A percentile compares a stretch with the other conserved stretches of the same genome.
phyloP scores from a whole-genome alignment of 371 early-diverging fungal genomes.

The Furculomyces boomerangus region DNA sequence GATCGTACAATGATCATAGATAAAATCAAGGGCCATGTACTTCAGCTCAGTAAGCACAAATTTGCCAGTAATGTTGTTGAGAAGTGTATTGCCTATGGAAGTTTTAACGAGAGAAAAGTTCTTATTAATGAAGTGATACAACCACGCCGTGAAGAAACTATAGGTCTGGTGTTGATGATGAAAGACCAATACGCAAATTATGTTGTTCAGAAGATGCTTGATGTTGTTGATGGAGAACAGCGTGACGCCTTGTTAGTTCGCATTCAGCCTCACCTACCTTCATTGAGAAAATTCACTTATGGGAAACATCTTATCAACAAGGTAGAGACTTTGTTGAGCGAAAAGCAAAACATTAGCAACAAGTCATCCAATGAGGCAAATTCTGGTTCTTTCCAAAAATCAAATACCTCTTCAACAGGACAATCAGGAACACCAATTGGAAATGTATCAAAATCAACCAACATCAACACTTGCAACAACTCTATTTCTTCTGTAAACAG shows the following conservation, averaged over 20 bases:
- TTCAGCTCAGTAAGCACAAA: slow-evolving; percentile 90
- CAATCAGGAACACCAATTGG: too few species aligned
- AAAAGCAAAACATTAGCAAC: neutral
- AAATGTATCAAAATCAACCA: too few species aligned
- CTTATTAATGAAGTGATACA: slow-evolving; percentile 81
- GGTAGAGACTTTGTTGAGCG: slow-evolving; percentile 20
- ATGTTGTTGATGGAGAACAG: slow-evolving; percentile 82
- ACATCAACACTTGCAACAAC: neutral
- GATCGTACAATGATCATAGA: slow-evolving; percentile 74
- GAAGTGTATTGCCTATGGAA: slow-evolving; percentile 74
- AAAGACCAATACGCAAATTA: slow-evolving; percentile 99
- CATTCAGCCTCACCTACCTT: slow-evolving; percentile 78
- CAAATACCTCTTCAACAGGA: too few species aligned
- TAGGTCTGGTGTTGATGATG: slow-evolving; percentile 85
- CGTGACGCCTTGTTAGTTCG: slow-evolving; percentile 63
- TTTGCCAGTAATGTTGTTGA: slow-evolving; percentile 99
- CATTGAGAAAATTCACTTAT: slow-evolving; percentile 88
- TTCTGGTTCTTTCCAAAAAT: too few species aligned
- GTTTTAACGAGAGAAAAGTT: slow-evolving; percentile 42
- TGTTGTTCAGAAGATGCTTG: slow-evolving; percentile 99
- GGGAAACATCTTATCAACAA: slow-evolving; percentile 86
- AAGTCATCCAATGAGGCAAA: too few species aligned
- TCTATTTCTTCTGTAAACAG: neutral
- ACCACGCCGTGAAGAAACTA: slow-evolving; percentile 35
- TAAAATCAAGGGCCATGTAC: slow-evolving; percentile 77